Evolutionary conservation across 768 basidiomycete genomes (phyloP).

Genomic region (Leccinum fibrillosum): DNA sequence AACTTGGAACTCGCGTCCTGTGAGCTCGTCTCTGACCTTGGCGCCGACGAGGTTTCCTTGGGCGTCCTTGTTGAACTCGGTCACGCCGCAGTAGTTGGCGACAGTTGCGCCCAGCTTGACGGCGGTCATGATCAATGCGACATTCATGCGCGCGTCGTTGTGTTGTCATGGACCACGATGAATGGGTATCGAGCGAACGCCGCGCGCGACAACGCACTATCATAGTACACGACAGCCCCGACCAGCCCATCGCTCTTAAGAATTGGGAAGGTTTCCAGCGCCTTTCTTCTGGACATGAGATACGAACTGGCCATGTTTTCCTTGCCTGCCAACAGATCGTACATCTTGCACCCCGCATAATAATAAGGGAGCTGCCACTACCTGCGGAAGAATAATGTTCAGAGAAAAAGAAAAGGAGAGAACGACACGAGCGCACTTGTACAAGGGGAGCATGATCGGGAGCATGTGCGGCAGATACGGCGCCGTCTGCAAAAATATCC

Average conservation of each 20-base stretch:
- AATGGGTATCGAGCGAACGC: neutral
- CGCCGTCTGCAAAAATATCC: conserved; percentile 92
- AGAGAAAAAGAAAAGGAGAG: conserved; percentile 3
- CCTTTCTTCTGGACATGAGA: conserved; percentile 91
- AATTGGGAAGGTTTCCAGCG: conserved; percentile 95
- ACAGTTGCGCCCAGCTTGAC: conserved; percentile 87
- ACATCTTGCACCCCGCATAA: conserved; percentile 92
- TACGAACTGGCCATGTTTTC: conserved; percentile 97
- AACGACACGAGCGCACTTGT: conserved; percentile 56
- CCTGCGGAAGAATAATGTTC: conserved; percentile 30
- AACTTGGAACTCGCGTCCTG: too few relatives aligned
- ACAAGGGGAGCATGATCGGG: conserved; percentile 96
- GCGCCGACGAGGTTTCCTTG: too few relatives aligned
- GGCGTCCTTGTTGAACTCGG: conserved; percentile 64
- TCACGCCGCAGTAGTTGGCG: conserved; percentile 89
- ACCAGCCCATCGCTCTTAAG: conserved; percentile 89
- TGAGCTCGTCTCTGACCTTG: too few relatives aligned
- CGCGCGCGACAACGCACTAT: conserved; percentile 53
- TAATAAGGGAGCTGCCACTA: conserved; percentile 99
- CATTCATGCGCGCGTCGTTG: conserved; percentile 98
- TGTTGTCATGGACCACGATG: conserved; percentile 69
- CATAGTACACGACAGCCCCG: conserved; percentile 95
- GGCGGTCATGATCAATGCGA: conserved; percentile 91
- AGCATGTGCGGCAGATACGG: conserved; percentile 91
- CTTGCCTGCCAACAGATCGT: conserved; percentile 91